phyloP scores from a whole-genome alignment of 352 stramenopile species.

The Phytophthora litchii region DNA sequence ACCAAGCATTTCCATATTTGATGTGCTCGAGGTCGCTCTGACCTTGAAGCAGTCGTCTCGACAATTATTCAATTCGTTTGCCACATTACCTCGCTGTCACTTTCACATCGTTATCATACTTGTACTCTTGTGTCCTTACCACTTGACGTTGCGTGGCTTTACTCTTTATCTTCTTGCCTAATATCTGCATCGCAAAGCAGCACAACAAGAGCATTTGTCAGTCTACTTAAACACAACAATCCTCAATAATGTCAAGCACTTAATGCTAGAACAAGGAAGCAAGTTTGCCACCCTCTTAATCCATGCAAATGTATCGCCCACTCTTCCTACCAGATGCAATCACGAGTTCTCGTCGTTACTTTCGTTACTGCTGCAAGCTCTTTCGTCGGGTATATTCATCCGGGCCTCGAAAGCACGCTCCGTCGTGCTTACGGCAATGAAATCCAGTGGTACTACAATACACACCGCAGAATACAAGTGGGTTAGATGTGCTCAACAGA shows the following conservation, averaged over 20 bases:
- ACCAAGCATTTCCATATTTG: slow-evolving; percentile 14
- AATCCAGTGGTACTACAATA: slow-evolving; percentile 12
- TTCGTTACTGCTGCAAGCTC: slow-evolving; percentile 4
- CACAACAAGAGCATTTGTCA: slow-evolving; percentile 17
- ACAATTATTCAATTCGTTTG: slow-evolving; percentile 26
- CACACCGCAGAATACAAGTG: not conserved
- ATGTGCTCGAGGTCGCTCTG: slow-evolving; percentile 16
- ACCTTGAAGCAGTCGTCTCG: slow-evolving; percentile 12
- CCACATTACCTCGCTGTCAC: slow-evolving; percentile 22
- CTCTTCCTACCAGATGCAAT: slow-evolving; percentile 34
- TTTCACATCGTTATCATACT: slow-evolving; percentile 17
- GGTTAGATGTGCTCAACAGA: slow-evolving; percentile 1
- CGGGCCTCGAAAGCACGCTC: too few relatives aligned
- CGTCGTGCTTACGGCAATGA: not conserved
- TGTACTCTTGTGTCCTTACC: slow-evolving; percentile 17
- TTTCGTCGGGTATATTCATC: not conserved
- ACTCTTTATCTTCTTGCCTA: not conserved
- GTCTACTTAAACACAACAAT: slow-evolving; percentile 1
- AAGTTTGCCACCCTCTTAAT: slow-evolving; percentile 23
- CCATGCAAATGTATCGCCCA: slow-evolving; percentile 18
- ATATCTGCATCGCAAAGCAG: slow-evolving; percentile 12
- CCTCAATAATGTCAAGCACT: slow-evolving; percentile 6
- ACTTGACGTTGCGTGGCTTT: not conserved
- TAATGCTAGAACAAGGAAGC: slow-evolving; percentile 19
- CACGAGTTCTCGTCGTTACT: slow-evolving; percentile 19